Base-by-base conservation (phyloP, 1,139 yeast genomes). In the Martiniozyma asiatica region DNA sequence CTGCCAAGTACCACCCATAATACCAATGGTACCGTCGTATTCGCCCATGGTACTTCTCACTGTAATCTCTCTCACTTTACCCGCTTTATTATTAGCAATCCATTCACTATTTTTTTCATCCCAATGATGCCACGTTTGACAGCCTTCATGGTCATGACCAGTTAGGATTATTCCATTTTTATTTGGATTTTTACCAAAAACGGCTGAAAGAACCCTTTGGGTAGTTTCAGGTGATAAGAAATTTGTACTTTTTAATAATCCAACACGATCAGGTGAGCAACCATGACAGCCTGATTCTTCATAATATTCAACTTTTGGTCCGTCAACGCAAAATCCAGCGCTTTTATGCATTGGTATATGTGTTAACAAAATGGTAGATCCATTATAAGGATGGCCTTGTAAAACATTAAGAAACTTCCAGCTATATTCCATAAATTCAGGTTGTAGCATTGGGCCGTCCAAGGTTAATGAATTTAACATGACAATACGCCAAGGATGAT, bases 81-180 rank as follows among this genome's bases (percentile, higher is more conserved):
- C 63, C 65, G 3, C 75, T n/a, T n/a, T n/a, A n/a, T n/a, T n/a
- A n/a, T n/a, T 61, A 0, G 87, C 81, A 5, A 52, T 63, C 87
- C 89, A 79, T 6, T 44, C 38, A n/a, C 53, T 47, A 9, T 48
- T 44, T 29, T 60, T 55, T 39, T 58, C 65, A 44, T 62, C 65
- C 50, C 76, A 80, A 56, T 66, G 63, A 29, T 68, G n/a, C n/a
- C n/a, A n/a, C n/a, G n/a, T 70, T 44, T 75, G 77, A 51, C 98
- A 92, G 1, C 99, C 99, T 44, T 77, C 87, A 49, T 89, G 98
- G 49, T 89, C 99, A 55, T 89, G 98, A 0, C 99, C 98, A 0
- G 95, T 82, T 28, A 89, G 59, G 4, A 89, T 73, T 5, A 87
- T 63, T 9, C 97, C 97, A 19, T 73, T 67, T 38, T 73, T 69